These are phyloP conservation scores for Apiospora saccharicola DNA, from an alignment of 2,329 filamentous ascomycete genomes.

Conservation along the genomic window DNA sequence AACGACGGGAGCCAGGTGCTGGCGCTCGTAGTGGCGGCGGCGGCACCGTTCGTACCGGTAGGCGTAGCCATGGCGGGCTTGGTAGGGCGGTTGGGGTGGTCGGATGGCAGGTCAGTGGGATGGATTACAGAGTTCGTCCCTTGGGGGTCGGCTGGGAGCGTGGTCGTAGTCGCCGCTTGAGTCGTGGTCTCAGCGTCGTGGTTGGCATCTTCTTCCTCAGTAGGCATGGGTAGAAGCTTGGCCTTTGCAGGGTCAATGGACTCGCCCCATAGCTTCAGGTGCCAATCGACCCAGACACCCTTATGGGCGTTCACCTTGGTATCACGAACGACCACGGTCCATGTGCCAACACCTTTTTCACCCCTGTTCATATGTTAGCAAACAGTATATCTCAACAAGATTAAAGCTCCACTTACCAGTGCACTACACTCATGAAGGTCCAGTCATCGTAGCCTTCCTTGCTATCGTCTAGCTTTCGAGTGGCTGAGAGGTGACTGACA, in stretches of 20 bases:
- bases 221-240: conserved; percentile 79
- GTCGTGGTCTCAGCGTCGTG: conserved; percentile 73
- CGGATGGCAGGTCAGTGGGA: conserved; percentile 55
- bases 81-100: conserved; percentile 71
- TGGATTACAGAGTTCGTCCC: conserved; percentile 48
- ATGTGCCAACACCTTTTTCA: conserved; percentile 84
- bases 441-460: conserved; percentile 84
- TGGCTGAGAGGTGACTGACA: conserved; percentile 81
- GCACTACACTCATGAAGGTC: conserved; percentile 98
- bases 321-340: conserved; percentile 92
- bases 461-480: conserved; percentile 73
- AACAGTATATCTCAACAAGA: no score
- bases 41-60: conserved; percentile 41
- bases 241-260: conserved; percentile 78
- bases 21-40: conserved; percentile 48
- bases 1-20: conserved; percentile 82
- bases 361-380: conserved; percentile 64
- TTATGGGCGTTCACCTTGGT: conserved; percentile 76
- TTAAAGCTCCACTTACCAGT: conserved; percentile 71
- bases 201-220: conserved; percentile 82
- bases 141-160: conserved; percentile 54
- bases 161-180: conserved; percentile 66
- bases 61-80: conserved; percentile 48
- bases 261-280: conserved; percentile 93
- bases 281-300: conserved; percentile 89